phyloP scores from a whole-genome alignment of 768 basidiomycete genomes.

The Tricholoma matsutake region DNA sequence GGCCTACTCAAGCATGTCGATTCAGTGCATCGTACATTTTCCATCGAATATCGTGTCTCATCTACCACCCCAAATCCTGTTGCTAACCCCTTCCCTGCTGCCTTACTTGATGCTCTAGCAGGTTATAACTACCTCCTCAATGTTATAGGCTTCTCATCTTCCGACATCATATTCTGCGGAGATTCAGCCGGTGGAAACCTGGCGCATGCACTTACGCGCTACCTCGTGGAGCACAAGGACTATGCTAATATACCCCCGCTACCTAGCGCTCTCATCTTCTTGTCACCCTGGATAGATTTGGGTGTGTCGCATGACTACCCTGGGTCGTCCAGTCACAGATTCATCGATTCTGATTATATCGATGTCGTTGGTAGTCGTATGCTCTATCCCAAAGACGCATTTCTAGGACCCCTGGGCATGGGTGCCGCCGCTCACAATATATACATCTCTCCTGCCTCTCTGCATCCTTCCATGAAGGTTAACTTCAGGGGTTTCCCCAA shows the following conservation, averaged over 20 bases:
- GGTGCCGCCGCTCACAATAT: slow-evolving; percentile 42
- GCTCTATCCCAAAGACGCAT: slow-evolving; percentile 36
- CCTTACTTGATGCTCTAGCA: slow-evolving; percentile 69
- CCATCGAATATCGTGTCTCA: slow-evolving; percentile 71
- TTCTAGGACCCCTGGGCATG: slow-evolving; percentile 46
- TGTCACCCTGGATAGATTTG: slow-evolving; percentile 56
- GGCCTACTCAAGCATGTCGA: slow-evolving; percentile 45
- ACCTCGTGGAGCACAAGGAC: slow-evolving; percentile 49
- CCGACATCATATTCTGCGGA: slow-evolving; percentile 65
- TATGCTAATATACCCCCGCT: slow-evolving; percentile 33
- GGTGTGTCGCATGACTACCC: slow-evolving; percentile 38
- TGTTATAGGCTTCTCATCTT: slow-evolving; percentile 50
- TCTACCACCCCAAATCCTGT: slow-evolving; percentile 38
- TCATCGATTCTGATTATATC: slow-evolving; percentile 37
- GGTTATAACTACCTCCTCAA: slow-evolving; percentile 71
- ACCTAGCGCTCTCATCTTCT: slow-evolving; percentile 47
- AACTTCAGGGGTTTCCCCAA: slow-evolving; percentile 56
- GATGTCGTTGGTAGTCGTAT: background rate
- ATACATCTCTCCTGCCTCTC: slow-evolving; percentile 60
- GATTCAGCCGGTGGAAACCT: slow-evolving; percentile 82
- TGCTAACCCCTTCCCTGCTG: slow-evolving; percentile 66
- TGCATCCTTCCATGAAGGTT: slow-evolving; percentile 31
- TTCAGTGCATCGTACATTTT: slow-evolving; percentile 48
- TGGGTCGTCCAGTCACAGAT: slow-evolving; percentile 34
- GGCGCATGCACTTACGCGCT: slow-evolving; percentile 57